Evolutionary conservation across 352 stramenopile genomes (phyloP).

Genomic region (Saprolegnia diclina): DNA sequence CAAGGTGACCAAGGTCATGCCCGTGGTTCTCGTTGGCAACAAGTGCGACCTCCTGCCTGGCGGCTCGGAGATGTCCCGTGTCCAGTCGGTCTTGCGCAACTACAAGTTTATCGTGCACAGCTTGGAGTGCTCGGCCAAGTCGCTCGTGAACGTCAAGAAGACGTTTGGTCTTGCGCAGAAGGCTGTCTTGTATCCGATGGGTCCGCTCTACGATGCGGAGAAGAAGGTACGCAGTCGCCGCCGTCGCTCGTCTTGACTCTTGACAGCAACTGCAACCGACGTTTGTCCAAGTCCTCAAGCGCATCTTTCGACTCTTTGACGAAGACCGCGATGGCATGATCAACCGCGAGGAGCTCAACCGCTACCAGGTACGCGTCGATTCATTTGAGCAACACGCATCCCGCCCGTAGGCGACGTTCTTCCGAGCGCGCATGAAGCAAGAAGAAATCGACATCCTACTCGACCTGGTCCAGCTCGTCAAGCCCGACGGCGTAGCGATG

Average conservation of each 20-base stretch:
- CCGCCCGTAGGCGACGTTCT: conserved; percentile 55
- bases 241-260: not conserved
- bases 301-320: conserved; percentile 84
- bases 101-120: conserved; percentile 69
- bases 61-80: conserved; percentile 22
- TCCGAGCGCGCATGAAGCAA: conserved; percentile 69
- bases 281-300: conserved; percentile 79
- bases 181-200: conserved; percentile 82
- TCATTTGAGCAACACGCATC: not conserved
- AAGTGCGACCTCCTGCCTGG: conserved; percentile 64
- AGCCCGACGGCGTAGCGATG: conserved; percentile 57
- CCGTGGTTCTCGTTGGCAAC: conserved; percentile 84
- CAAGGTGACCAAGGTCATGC: conserved; percentile 79
- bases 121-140: conserved; percentile 82
- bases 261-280: conserved; percentile 68
- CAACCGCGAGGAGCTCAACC: conserved; percentile 80
- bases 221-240: conserved; percentile 44
- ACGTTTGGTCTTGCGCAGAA: conserved; percentile 87
- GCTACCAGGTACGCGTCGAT: conserved; percentile 50
- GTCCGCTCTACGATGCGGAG: conserved; percentile 83
- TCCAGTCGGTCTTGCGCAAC: conserved; percentile 21
- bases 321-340: conserved; percentile 72
- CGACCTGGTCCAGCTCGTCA: conserved; percentile 63
- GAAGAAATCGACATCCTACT: conserved; percentile 84
- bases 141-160: conserved; percentile 82